Percentiles rank a stretch among this genome's conserved stretches.
These are phyloP conservation scores for Gracilaria gracilis DNA, from an alignment of 23 red algal genomes.

Conservation along the genomic window DNA sequence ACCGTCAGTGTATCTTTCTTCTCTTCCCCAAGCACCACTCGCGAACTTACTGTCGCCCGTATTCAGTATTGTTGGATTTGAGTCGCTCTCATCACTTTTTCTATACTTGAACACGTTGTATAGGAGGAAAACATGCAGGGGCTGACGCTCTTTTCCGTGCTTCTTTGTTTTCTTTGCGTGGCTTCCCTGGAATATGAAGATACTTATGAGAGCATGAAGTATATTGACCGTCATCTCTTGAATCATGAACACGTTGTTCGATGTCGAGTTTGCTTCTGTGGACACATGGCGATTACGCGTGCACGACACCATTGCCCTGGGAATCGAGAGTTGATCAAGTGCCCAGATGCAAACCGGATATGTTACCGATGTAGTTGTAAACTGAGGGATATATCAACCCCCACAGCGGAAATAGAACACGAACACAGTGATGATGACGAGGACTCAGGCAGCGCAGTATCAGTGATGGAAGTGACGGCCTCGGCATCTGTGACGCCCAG, in stretches of 20 bases:
- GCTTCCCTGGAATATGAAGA: background rate
- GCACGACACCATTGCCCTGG: conserved; percentile 24
- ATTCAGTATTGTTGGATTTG: too few relatives aligned
- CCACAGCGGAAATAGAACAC: background rate
- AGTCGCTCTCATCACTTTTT: too few relatives aligned
- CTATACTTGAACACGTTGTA: background rate
- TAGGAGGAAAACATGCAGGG: background rate
- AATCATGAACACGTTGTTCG: conserved; percentile 17
- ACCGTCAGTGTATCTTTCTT: too few relatives aligned
- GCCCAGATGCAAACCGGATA: background rate
- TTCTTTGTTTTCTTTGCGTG: background rate
- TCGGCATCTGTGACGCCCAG: background rate
- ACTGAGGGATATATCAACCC: background rate
- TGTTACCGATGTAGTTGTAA: conserved; percentile 20
- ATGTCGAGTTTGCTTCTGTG: conserved; percentile 25
- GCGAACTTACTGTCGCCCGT: too few relatives aligned
- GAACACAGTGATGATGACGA: background rate
- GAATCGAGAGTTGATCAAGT: conserved; percentile 13
- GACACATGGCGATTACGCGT: background rate
- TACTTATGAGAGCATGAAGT: background rate
- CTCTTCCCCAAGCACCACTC: too few relatives aligned
- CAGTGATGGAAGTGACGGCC: background rate
- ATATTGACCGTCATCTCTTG: background rate
- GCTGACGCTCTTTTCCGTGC: background rate
- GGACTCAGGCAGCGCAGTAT: background rate